Conservation (phyloP, 345 rosid genomes). For the Camelina hispida region DNA sequence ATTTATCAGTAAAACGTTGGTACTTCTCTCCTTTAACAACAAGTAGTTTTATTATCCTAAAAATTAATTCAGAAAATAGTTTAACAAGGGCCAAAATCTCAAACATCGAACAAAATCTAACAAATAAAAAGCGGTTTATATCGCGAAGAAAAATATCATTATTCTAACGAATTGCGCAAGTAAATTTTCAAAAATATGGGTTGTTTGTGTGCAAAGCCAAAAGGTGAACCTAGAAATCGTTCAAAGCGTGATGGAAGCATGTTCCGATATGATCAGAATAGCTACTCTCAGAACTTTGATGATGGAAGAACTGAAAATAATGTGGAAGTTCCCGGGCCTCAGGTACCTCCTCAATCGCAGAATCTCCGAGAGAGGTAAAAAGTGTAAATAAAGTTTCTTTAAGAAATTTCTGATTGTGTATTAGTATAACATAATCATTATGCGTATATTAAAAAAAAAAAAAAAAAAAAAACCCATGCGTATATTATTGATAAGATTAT, state of each 20-base stretch:
- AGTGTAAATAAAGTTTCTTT: neutral
- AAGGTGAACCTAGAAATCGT: neutral
- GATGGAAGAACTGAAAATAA: slow-evolving; percentile 23
- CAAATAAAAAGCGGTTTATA: neutral
- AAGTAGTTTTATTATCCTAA: neutral
- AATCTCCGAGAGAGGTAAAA: neutral
- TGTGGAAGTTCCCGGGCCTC: neutral
- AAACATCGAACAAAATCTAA: neutral
- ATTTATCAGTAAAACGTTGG: neutral
- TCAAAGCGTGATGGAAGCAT: neutral
- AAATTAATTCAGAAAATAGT: neutral
- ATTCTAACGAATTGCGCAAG: neutral
- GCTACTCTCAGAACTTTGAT: slow-evolving; percentile 34
- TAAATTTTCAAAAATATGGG: slow-evolving; percentile 24
- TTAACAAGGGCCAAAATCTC: neutral
- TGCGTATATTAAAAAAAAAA: neutral
- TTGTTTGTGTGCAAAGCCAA: slow-evolving; percentile 21
- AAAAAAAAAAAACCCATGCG: too few species aligned
- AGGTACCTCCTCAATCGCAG: neutral
- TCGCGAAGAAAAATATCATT: neutral
- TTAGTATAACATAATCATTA: neutral
- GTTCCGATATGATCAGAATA: slow-evolving; percentile 37
- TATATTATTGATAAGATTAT: too few species aligned
- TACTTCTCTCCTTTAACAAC: neutral
- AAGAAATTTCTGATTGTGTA: neutral